Evolutionary conservation across 2,329 filamentous ascomycete genomes (phyloP).

Genomic region (Claviceps monticola): DNA sequence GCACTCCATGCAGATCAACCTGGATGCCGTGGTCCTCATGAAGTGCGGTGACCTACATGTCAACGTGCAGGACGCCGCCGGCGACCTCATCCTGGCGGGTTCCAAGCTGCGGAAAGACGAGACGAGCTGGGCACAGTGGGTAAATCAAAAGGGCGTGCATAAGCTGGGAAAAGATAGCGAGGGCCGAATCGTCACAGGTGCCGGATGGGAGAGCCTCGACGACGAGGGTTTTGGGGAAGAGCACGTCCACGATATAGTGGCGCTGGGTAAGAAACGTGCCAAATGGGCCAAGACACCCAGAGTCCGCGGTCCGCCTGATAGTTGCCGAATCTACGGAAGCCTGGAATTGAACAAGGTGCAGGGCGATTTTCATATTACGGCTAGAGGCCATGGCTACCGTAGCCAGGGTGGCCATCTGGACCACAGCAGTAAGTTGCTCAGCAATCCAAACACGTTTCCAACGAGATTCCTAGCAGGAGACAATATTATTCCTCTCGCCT

Average conservation of each 20-base stretch:
- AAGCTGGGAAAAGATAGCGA: slow-evolving; percentile 41
- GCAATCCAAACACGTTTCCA: too few relatives aligned
- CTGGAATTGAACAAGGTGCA: slow-evolving; percentile 93
- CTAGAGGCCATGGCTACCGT: slow-evolving; percentile 85
- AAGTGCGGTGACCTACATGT: slow-evolving; percentile 76
- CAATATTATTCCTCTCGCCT: too few relatives aligned
- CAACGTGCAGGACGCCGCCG: slow-evolving; percentile 91
- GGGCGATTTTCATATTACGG: slow-evolving; percentile 96
- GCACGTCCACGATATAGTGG: slow-evolving; percentile 84
- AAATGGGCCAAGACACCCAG: slow-evolving; percentile 66
- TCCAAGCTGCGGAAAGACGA: slow-evolving; percentile 58
- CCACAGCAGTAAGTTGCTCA: slow-evolving; percentile 49
- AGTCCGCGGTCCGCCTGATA: slow-evolving; percentile 47
- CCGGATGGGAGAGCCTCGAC: slow-evolving; percentile 39
- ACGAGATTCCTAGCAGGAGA: too few relatives aligned
- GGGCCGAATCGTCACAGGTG: slow-evolving; percentile 40
- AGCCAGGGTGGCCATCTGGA: slow-evolving; percentile 68
- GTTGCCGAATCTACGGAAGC: slow-evolving; percentile 80
- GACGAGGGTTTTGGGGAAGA: slow-evolving; percentile 63
- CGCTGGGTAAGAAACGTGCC: slow-evolving; percentile 47
- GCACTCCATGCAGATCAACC: slow-evolving; percentile 81
- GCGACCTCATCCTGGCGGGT: slow-evolving; percentile 79
- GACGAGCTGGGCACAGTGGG: slow-evolving; percentile 76
- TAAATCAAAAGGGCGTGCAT: slow-evolving; percentile 53
- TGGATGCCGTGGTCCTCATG: slow-evolving; percentile 90